Percentiles rank a stretch among this genome's conserved stretches.
phyloP scores from a whole-genome alignment of 2,329 filamentous ascomycete genomes.

The Cordyceps cateniannulata region DNA sequence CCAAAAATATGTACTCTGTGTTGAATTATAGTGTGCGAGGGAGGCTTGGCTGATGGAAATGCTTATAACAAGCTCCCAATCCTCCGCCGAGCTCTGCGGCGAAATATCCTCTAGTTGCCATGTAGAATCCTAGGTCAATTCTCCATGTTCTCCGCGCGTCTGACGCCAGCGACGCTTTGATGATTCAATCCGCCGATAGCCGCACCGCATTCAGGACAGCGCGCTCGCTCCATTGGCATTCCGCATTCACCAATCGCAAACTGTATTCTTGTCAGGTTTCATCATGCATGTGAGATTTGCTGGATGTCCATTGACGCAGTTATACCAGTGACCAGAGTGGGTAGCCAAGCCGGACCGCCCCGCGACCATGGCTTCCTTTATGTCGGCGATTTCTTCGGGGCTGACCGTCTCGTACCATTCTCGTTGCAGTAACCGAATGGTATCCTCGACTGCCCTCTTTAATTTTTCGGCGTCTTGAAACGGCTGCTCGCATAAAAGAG shows the following conservation, averaged over 20 bases:
- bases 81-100: too few species aligned
- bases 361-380: slow-evolving; percentile 40
- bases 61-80: too few species aligned
- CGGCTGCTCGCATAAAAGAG: slow-evolving; percentile 7
- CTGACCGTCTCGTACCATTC: slow-evolving; percentile 35
- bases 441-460: slow-evolving; percentile 15
- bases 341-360: slow-evolving; percentile 33
- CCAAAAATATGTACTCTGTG: too few species aligned
- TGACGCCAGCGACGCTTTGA: slow-evolving; percentile 41
- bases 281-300: slow-evolving; percentile 14
- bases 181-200: slow-evolving; percentile 50
- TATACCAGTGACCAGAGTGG: slow-evolving; percentile 29
- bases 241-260: slow-evolving; percentile 64
- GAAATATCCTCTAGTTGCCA: too few species aligned
- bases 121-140: too few species aligned
- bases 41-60: too few species aligned
- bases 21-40: too few species aligned
- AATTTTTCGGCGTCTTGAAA: slow-evolving; percentile 13
- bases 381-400: slow-evolving; percentile 34
- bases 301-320: slow-evolving; percentile 24
- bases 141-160: slow-evolving; percentile 28
- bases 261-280: slow-evolving; percentile 17
- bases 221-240: slow-evolving; percentile 55
- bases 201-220: slow-evolving; percentile 57
- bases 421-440: slow-evolving; percentile 21